Percentiles rank a stretch among this genome's conserved stretches.
Evolutionary conservation across 2,329 filamentous ascomycete species (phyloP).

Genomic region (Alternaria dauci): DNA sequence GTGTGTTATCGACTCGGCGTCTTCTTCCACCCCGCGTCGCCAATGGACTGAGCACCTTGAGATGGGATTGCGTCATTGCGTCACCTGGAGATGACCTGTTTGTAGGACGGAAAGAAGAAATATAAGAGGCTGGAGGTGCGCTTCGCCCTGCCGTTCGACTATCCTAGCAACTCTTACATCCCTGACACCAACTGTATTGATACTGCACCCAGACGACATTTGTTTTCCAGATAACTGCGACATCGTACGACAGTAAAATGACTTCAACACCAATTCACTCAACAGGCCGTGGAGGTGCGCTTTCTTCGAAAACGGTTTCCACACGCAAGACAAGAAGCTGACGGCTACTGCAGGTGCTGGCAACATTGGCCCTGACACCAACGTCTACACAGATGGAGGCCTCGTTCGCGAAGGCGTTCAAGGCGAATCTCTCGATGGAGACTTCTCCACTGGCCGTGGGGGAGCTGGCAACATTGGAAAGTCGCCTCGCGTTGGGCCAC

Average conservation of each 20-base stretch:
- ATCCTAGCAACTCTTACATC: conserved; percentile 15
- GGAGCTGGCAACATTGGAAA: conserved; percentile 54
- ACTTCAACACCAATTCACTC: conserved; percentile 57
- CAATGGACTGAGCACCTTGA: conserved; percentile 21
- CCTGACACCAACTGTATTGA: conserved; percentile 17
- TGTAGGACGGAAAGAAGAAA: conserved; percentile 36
- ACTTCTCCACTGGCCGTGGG: conserved; percentile 50
- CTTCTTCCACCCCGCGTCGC: conserved; percentile 41
- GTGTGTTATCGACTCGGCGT: conserved; percentile 25
- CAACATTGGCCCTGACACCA: conserved; percentile 64
- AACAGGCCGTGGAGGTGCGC: conserved; percentile 66
- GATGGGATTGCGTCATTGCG: conserved; percentile 41
- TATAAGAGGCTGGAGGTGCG: conserved; percentile 39
- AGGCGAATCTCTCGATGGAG: conserved; percentile 48
- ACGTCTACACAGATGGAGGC: conserved; percentile 56
- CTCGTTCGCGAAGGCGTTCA: conserved; percentile 57
- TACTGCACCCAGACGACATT: conserved; percentile 14
- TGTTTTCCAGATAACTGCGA: conserved; percentile 13
- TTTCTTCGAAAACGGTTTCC: background rate
- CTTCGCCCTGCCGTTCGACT: conserved; percentile 10
- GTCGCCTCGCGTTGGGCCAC: conserved; percentile 45
- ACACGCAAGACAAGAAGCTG: conserved; percentile 6
- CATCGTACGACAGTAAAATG: conserved; percentile 30
- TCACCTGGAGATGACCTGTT: conserved; percentile 24
- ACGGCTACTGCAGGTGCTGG: conserved; percentile 58